phyloP scores from a whole-genome alignment of 768 basidiomycete species.

The Lactarius hengduanensis region DNA sequence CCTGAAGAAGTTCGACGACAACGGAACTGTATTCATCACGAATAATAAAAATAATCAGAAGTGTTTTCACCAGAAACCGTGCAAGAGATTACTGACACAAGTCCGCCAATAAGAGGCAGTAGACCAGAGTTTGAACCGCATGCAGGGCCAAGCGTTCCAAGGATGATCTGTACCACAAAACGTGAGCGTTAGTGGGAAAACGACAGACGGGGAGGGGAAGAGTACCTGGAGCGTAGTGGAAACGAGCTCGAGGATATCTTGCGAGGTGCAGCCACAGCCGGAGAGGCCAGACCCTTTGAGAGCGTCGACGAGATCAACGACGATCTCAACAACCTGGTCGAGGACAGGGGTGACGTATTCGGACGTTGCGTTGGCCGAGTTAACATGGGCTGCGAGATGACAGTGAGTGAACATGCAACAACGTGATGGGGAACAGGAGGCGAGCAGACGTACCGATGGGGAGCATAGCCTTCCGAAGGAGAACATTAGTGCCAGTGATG shows the following conservation, averaged over 20 bases:
- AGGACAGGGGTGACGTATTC: not conserved
- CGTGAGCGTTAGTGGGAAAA: not conserved
- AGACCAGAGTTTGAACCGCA: not conserved
- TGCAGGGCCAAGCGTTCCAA: not conserved
- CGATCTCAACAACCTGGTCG: not conserved
- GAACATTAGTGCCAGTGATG: not conserved
- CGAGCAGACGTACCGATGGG: conserved; percentile 8
- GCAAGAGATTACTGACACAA: conserved; percentile 12
- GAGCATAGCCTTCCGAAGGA: not conserved
- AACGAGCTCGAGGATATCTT: not conserved
- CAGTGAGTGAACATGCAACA: not conserved
- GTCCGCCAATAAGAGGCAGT: not conserved
- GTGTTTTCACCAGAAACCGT: not conserved
- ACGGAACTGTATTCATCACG: not conserved
- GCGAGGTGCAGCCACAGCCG: conserved; percentile 9
- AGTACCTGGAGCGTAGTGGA: conserved; percentile 2
- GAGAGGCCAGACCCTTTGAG: not conserved
- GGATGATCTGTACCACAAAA: conserved; percentile 2
- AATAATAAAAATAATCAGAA: not conserved
- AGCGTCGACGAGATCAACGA: not conserved
- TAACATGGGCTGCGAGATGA: not conserved
- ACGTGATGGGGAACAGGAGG: not conserved
- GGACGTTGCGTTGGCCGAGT: not conserved
- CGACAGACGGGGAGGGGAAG: not conserved
- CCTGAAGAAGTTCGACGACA: conserved; percentile 11